Conservation (phyloP, 352 stramenopile genomes). For the Globisporangium barbulae region DNA sequence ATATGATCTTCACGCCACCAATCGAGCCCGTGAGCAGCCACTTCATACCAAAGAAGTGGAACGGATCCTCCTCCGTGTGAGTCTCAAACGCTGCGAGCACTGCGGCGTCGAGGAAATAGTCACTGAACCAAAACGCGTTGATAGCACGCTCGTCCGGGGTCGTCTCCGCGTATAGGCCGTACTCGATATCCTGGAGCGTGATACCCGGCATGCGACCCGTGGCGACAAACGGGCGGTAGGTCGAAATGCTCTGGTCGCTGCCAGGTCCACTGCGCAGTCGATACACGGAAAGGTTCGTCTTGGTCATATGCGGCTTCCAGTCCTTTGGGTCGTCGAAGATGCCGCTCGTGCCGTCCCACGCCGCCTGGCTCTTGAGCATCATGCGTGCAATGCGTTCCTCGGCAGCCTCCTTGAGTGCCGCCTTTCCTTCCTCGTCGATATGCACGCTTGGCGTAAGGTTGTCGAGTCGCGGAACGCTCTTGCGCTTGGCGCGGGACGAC, state of each 20-base stretch:
- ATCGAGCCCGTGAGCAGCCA: conserved; percentile 56
- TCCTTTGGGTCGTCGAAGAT: conserved; percentile 59
- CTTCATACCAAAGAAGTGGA: conserved; percentile 75
- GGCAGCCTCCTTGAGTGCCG: conserved; percentile 15
- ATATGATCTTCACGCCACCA: conserved; percentile 36
- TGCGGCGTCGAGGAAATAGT: conserved; percentile 67
- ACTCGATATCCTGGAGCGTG: conserved; percentile 62
- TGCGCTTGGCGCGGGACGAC: conserved; percentile 1
- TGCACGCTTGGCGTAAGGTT: conserved; percentile 10
- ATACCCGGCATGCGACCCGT: conserved; percentile 53
- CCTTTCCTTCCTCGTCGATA: not conserved
- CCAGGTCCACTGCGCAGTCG: conserved; percentile 7
- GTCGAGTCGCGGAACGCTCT: conserved; percentile 7
- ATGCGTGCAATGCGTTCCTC: conserved; percentile 36
- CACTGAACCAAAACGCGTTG: conserved; percentile 51
- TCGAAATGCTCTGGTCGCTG: conserved; percentile 15
- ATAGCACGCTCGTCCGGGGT: conserved; percentile 63
- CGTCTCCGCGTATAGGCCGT: conserved; percentile 67
- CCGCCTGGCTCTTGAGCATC: conserved; percentile 41
- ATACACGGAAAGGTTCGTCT: conserved; percentile 54
- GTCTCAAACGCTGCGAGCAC: conserved; percentile 61
- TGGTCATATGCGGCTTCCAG: conserved; percentile 61
- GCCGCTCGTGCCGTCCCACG: conserved; percentile 55
- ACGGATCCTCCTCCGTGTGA: conserved; percentile 55
- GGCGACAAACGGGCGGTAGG: conserved; percentile 43